Base-by-base conservation (phyloP, 805 yeast genomes). In the Ogataea nakhonphanomensis region DNA sequence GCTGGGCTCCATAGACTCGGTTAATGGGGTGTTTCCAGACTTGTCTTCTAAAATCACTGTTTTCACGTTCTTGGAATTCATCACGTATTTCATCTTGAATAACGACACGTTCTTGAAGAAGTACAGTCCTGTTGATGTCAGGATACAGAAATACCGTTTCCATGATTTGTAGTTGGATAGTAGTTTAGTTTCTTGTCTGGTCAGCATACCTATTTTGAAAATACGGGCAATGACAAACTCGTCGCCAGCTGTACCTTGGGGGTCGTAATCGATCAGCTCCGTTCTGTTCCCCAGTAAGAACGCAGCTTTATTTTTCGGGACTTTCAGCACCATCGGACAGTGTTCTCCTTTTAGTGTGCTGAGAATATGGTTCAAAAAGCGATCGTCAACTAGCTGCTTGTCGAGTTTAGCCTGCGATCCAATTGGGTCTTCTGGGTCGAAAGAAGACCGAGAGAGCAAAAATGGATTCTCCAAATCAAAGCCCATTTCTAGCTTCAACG, bases 51-150 rank as follows among this genome's bases (percentile, higher is more conserved):
- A 43, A 3, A 61, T 43, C 8, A 61, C 51, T 3, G 49, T 48
- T 25, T 54, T 57, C 25, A 49, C 49, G 1, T 31, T 20, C 1
- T 29, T 29, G 12, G 41, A 31, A 20, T 42, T 41, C 8, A 50
- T 46, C 8, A 49, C 43, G 39, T 51, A 52, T n/a, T 41, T 48
- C 60, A 63, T 57, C 39, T 54, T 58, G 41, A 70, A 58, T 17
- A 55, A 61, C 20, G 64, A 61, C 32, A 65, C 47, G 33, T 61
- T 64, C 29, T 70, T 73, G 53, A 68, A 76, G 23, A 76, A 57
- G 10, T 74, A 58, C 14, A 76, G 47, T 1, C 81, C 81, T 44
- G 71, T 65, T 0, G 74, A 59, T 0, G 81, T 76, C 33, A 76
- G 52, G n/a, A 76, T 54, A 17, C 71, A 76, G 49, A 60, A 70